phyloP scores from a whole-genome alignment of 2,329 filamentous ascomycete genomes.

The Neonectria punicea region DNA sequence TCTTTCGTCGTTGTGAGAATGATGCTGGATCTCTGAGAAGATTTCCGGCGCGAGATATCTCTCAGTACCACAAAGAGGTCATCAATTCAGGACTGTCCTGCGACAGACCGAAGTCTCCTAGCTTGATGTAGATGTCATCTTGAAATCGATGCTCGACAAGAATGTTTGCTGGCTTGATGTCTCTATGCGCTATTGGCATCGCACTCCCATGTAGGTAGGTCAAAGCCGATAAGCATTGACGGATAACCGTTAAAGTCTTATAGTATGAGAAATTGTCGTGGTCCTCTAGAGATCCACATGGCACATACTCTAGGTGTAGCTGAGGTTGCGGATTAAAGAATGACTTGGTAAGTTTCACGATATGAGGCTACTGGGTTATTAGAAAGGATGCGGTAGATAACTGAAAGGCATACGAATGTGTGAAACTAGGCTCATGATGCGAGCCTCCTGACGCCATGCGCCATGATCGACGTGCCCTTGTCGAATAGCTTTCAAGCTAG shows the following conservation, averaged over 20 bases:
- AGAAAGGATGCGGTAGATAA: neutral
- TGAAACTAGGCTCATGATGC: constrained; percentile 36
- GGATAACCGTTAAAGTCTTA: constrained; percentile 29
- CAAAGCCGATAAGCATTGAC: constrained; percentile 31
- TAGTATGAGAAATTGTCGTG: constrained; percentile 19
- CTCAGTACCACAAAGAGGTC: constrained; percentile 88
- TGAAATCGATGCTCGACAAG: constrained; percentile 75
- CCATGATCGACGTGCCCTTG: constrained; percentile 1
- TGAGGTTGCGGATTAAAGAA: constrained; percentile 3
- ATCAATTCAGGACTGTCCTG: constrained; percentile 95
- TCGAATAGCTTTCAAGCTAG: constrained; percentile 18
- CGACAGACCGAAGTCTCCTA: constrained; percentile 91
- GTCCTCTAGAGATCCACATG: constrained; percentile 15
- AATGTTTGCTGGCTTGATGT: constrained; percentile 95
- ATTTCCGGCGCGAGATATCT: constrained; percentile 94
- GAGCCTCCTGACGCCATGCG: constrained; percentile 35
- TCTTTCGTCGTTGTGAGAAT: neutral
- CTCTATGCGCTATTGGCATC: constrained; percentile 79
- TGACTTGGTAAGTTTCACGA: constrained; percentile 16
- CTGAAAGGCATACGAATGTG: constrained; percentile 27
- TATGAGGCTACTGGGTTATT: constrained; percentile 25
- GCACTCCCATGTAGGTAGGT: constrained; percentile 24
- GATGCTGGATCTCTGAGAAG: neutral
- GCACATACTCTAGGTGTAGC: constrained; percentile 30
- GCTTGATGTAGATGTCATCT: constrained; percentile 78